Percentiles rank a stretch among this genome's conserved stretches.
phyloP scores from a whole-genome alignment of 2,329 filamentous ascomycete species.

The Tympanopsis confertula region DNA sequence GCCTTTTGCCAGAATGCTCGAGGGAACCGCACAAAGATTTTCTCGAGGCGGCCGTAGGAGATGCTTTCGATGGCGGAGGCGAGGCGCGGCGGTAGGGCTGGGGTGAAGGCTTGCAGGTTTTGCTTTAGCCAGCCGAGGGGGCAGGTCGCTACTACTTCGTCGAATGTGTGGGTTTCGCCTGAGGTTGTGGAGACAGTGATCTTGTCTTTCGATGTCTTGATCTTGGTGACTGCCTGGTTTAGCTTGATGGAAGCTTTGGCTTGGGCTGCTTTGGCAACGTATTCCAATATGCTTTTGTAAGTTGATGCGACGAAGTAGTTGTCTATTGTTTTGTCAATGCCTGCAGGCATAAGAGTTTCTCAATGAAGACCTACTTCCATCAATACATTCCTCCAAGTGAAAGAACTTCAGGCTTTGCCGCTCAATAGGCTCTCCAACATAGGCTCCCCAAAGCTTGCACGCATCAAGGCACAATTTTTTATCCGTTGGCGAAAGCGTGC shows the following conservation, averaged over 20 bases:
- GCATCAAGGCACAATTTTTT: conserved; percentile 33
- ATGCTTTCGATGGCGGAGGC: conserved; percentile 49
- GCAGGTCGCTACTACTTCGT: conserved; percentile 56
- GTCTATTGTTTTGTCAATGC: conserved; percentile 21
- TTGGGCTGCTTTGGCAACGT: conserved; percentile 43
- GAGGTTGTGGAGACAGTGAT: conserved; percentile 32
- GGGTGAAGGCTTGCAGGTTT: conserved; percentile 45
- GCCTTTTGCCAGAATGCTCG: conserved; percentile 57
- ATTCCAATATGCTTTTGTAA: conserved; percentile 44
- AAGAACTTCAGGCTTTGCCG: conserved; percentile 65
- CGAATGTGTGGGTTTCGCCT: conserved; percentile 38
- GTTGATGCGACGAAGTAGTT: conserved; percentile 50
- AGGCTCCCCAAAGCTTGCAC: conserved; percentile 59
- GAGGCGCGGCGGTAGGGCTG: conserved; percentile 43
- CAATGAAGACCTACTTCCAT: conserved; percentile 44
- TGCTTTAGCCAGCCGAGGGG: conserved; percentile 60
- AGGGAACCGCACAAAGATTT: conserved; percentile 59
- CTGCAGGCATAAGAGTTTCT: conserved; percentile 10
- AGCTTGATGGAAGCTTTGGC: conserved; percentile 41
- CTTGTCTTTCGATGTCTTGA: conserved; percentile 20
- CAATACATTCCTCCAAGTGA: conserved; percentile 68
- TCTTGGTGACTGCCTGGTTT: conserved; percentile 30
- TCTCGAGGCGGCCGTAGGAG: conserved; percentile 61
- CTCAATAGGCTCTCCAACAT: conserved; percentile 52
- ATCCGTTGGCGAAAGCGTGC: conserved; percentile 31